Evolutionary conservation across 140 eudicot genomes (phyloP), one percentile per base, ranked within the genome.

Genomic region (Cichorium intybus): DNA sequence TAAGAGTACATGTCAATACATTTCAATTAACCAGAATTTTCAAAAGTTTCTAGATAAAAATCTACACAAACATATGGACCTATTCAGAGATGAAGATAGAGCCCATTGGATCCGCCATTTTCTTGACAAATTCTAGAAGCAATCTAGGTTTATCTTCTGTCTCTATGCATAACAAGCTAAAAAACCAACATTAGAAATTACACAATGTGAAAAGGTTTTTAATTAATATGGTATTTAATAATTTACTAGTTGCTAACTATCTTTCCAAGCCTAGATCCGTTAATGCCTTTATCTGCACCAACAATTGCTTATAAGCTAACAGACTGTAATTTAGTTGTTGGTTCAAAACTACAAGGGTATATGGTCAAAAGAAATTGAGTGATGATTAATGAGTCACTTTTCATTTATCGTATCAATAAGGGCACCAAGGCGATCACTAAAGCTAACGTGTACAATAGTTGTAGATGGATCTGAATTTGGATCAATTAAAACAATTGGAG

Each of bases 71-170:
- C n/a, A n/a, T n/a, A n/a, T n/a, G n/a, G n/a, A n/a, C n/a, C n/a
- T n/a, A n/a, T n/a, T n/a, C n/a, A n/a, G n/a, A n/a, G n/a, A n/a
- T n/a, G n/a, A n/a, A n/a, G n/a, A n/a, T n/a, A n/a, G n/a, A n/a
- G n/a, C n/a, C n/a, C n/a, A n/a, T n/a, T n/a, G n/a, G n/a, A 76
- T 90, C 96, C 11, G 86, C 87, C 85, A 90, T 78, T 43, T 87
- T 80, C 77, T 87, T 90, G 47, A 90, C 50, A 34, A 90, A 52
- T 72, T 90, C 97, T 50, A 90, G 60, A 60, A 90, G 77, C 80
- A 90, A 74, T 48, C 97, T 96, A 45, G 97, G 83, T 70, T 96
- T 82, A 75, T 90, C 97, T 35, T 90, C 97, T 7, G 97, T 90
- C 84, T 90, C 97, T 10, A 90, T 79, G 57, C 60, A 76, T 51